Base-by-base conservation (phyloP, 2,329 filamentous ascomycete genomes). In the Akanthomyces lecanii region DNA sequence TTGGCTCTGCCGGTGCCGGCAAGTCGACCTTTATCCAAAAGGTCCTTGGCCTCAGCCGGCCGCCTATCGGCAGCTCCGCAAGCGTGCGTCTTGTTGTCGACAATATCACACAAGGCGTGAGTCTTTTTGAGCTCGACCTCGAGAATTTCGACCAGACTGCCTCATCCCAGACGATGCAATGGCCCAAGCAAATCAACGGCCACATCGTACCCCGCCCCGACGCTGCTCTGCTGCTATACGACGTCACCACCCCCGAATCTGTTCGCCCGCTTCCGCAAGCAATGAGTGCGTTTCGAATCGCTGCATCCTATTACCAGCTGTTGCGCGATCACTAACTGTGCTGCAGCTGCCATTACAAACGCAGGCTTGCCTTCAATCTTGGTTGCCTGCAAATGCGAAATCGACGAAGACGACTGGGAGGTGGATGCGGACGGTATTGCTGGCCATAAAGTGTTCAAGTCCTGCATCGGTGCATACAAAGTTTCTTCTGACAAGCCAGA, bases 351-450 rank as follows among this genome's bases (percentile, higher is more conserved):
- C 48, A 81, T 96, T 58, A 84, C 86, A 63, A 89, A 88, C 69
- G 87, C 89, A 21, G 82, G 83, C 28, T 77, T 96, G 45, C 92
- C 93, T 10, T 89, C 89, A 60, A 83, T 94, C 66, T 83, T 97
- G 48, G 90, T 96, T 58, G 91, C 92, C 62, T 94, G 89, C 74
- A 97, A 97, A 81, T 96, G 91, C 79, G 94, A 97, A 74, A 85
- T 87, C 57, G 87, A 89, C 54, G 85, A 88, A 66, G 82, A 85
- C 63, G 79, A 86, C 64, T 87, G 89, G 71, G 84, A 91, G 71
- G 81, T 96, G 62, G 87, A 94, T 70, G 84, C 89, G 16, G 81
- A 86, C 33, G 83, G 79, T 62, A 82, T 95, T 50, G 78, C 83
- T 53, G 76, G 75, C 63, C 87, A 90, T 70, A 77, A 83, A 55